Conservation (phyloP, 2,329 filamentous ascomycete species). For the Corniculantispora saksenae region DNA sequence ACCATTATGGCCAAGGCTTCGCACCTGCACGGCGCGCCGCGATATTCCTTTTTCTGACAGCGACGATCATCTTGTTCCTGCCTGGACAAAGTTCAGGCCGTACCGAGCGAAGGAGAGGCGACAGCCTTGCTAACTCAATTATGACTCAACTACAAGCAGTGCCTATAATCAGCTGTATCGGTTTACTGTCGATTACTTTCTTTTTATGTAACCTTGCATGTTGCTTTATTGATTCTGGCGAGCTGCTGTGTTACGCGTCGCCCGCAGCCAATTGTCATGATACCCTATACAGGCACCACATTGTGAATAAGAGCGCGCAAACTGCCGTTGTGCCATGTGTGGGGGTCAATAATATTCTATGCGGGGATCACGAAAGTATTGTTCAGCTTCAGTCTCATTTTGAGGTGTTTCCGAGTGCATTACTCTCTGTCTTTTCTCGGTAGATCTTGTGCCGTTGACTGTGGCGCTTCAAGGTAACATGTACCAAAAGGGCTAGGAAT, state of each 20-base stretch:
- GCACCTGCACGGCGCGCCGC: too few species aligned
- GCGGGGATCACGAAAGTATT: not conserved
- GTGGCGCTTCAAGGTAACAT: not conserved
- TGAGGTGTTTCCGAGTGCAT: not conserved
- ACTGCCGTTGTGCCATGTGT: not conserved
- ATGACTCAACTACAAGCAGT: not conserved
- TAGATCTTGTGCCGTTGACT: not conserved
- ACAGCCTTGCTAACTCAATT: not conserved
- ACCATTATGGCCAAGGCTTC: too few species aligned
- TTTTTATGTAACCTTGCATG: constrained; percentile 1
- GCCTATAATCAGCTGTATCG: not conserved
- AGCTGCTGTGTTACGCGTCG: not conserved
- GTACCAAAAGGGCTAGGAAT: not conserved
- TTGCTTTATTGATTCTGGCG: not conserved
- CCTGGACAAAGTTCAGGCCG: not conserved
- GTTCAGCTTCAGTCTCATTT: not conserved
- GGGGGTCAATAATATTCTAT: not conserved
- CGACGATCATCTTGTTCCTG: not conserved
- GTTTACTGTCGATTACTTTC: not conserved
- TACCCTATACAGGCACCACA: not conserved
- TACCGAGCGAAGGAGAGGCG: not conserved
- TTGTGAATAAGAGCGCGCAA: not conserved
- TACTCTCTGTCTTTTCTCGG: not conserved
- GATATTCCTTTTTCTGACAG: not conserved
- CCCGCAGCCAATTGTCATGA: not conserved